Evolutionary conservation across 2,329 filamentous ascomycete species (phyloP).

Genomic region (Aplosporella prunicola): DNA sequence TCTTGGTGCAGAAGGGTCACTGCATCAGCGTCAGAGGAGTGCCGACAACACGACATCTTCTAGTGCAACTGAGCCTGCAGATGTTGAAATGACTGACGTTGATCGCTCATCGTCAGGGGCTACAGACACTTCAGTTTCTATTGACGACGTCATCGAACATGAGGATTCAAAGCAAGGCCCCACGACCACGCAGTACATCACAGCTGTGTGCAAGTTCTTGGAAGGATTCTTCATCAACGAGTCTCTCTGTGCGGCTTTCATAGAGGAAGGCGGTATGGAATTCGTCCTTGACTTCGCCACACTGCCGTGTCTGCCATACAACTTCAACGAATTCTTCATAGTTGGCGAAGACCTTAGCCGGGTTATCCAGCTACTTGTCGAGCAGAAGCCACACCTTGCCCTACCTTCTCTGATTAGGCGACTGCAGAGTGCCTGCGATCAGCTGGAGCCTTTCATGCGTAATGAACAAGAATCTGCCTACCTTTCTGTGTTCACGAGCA

Average conservation of each 20-base stretch:
- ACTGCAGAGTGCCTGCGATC: conserved; percentile 58
- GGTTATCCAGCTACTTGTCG: conserved; percentile 68
- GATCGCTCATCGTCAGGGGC: conserved; percentile 13
- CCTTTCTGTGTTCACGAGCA: conserved; percentile 6
- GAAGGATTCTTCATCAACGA: conserved; percentile 66
- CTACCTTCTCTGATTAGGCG: conserved; percentile 73
- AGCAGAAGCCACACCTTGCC: conserved; percentile 69
- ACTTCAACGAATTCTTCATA: conserved; percentile 51
- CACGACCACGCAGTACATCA: conserved; percentile 59
- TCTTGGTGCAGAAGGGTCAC: conserved; percentile 32
- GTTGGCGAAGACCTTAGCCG: conserved; percentile 58
- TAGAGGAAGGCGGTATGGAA: conserved; percentile 72
- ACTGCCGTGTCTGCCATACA: conserved; percentile 67
- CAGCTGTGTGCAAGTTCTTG: conserved; percentile 68
- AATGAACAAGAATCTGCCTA: conserved; percentile 12
- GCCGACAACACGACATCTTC: too few species aligned
- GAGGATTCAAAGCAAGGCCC: conserved; percentile 43
- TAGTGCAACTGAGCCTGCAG: conserved; percentile 22
- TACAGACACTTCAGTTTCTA: conserved; percentile 19
- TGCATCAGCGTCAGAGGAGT: conserved; percentile 9
- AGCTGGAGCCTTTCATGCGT: conserved; percentile 41
- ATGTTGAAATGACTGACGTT: conserved; percentile 58
- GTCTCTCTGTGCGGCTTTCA: conserved; percentile 61
- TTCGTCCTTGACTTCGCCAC: conserved; percentile 75
- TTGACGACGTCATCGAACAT: conserved; percentile 35